Evolutionary conservation across 2,329 filamentous ascomycete species (phyloP).

Genomic region (Iodosphaeria phyllophila): DNA sequence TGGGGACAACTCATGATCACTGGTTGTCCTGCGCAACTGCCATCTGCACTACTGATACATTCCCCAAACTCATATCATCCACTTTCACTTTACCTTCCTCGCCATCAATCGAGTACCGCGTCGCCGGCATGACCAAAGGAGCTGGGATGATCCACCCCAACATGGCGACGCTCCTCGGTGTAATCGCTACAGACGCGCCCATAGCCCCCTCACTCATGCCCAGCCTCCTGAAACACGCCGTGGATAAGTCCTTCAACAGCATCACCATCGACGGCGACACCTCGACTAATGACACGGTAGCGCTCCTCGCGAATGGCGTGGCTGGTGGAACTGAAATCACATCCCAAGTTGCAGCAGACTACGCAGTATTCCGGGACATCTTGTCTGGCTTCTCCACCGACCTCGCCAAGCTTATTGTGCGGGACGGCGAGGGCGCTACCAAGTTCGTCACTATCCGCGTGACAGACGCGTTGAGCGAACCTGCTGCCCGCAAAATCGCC

Average conservation of each 20-base stretch:
- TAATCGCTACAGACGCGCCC: constrained; percentile 81
- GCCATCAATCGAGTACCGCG: constrained; percentile 54
- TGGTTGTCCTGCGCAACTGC: constrained; percentile 78
- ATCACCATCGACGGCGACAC: constrained; percentile 96
- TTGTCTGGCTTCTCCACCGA: constrained; percentile 65
- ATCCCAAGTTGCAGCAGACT: constrained; percentile 38
- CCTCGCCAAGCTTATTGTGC: constrained; percentile 80
- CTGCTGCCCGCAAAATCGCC: constrained; percentile 61
- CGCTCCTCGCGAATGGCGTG: constrained; percentile 86
- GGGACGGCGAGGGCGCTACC: constrained; percentile 91
- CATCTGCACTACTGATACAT: constrained; percentile 97
- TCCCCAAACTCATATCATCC: constrained; percentile 81
- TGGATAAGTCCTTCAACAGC: constrained; percentile 80
- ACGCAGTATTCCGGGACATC: constrained; percentile 47
- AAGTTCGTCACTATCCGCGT: constrained; percentile 95
- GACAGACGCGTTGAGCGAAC: constrained; percentile 48
- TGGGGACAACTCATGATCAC: constrained; percentile 61
- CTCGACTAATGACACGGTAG: constrained; percentile 91
- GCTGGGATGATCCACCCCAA: constrained; percentile 99
- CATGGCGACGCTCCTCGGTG: constrained; percentile 88
- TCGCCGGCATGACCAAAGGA: constrained; percentile 93
- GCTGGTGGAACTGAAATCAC: constrained; percentile 53
- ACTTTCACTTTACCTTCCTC: constrained; percentile 73
- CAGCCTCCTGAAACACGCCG: constrained; percentile 51
- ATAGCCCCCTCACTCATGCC: constrained; percentile 51